Evolutionary conservation across 1,284 basidiomycete genomes (phyloP).

Genomic region (Cystobasidium slooffiae): DNA sequence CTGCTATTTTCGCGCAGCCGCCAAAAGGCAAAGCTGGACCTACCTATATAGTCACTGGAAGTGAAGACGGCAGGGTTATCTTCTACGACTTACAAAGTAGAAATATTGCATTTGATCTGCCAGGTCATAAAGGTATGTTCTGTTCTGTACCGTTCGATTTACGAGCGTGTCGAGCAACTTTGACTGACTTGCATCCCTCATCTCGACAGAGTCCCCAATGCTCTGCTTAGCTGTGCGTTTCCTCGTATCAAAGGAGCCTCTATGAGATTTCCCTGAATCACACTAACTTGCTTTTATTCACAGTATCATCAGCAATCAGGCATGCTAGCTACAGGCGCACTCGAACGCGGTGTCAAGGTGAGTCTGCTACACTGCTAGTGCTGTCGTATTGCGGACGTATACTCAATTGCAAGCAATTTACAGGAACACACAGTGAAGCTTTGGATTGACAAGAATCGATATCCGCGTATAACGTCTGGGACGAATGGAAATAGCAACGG

Average conservation of each 20-base stretch:
- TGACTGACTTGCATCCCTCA: not conserved
- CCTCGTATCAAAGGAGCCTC: constrained; percentile 44
- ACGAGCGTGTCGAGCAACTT: not conserved
- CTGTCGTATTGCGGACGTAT: not conserved
- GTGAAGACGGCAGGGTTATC: constrained; percentile 84
- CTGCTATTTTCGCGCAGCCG: constrained; percentile 43
- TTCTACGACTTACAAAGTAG: constrained; percentile 90
- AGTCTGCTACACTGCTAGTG: not conserved
- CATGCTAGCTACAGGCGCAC: constrained; percentile 45
- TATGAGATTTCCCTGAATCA: constrained; percentile 72
- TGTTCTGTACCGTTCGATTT: not conserved
- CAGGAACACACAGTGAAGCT: constrained; percentile 49
- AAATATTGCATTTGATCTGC: constrained; percentile 71
- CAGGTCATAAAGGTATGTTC: constrained; percentile 74
- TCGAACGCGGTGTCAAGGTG: constrained; percentile 21
- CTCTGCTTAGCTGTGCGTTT: constrained; percentile 24
- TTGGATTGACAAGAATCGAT: constrained; percentile 39
- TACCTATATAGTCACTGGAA: constrained; percentile 80
- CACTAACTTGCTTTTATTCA: constrained; percentile 62
- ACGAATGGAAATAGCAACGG: not conserved
- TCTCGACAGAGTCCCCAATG: not conserved
- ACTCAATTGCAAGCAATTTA: not conserved
- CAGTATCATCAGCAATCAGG: constrained; percentile 32
- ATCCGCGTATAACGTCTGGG: not conserved
- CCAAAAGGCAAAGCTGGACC: constrained; percentile 59